phyloP scores from a whole-genome alignment of 331 rosid genomes.

The Malus hybrid region DNA sequence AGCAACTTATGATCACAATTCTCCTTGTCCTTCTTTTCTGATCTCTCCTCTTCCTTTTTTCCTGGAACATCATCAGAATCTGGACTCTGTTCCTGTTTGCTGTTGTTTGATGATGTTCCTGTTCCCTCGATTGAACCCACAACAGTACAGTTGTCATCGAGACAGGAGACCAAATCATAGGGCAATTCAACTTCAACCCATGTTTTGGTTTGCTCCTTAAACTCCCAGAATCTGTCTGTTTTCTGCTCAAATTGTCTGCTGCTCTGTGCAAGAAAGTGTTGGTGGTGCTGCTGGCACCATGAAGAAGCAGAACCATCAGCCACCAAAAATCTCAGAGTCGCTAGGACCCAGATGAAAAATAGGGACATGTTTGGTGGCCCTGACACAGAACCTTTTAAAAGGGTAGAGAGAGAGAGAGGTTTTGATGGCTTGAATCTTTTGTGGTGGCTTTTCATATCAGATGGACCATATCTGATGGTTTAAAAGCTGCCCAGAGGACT shows the following conservation, averaged over 20 bases:
- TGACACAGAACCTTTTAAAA: slow-evolving; percentile 4
- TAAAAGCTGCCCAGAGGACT: slow-evolving; percentile 6
- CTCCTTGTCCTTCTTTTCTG: slow-evolving; percentile 5
- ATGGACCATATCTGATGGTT: slow-evolving; percentile 25
- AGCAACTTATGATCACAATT: slow-evolving; percentile 1
- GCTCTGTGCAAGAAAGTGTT: slow-evolving; percentile 35
- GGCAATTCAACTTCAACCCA: slow-evolving; percentile 90
- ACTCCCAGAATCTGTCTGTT: slow-evolving; percentile 76
- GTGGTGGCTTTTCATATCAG: slow-evolving; percentile 11
- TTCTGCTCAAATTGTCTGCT: slow-evolving; percentile 55
- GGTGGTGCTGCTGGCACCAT: slow-evolving; percentile 38
- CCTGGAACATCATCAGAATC: slow-evolving; percentile 26
- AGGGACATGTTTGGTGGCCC: slow-evolving; percentile 46
- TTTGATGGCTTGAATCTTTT: slow-evolving; percentile 5
- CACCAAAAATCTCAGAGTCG: slow-evolving; percentile 22
- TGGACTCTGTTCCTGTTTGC: slow-evolving; percentile 14
- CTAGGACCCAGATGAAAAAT: slow-evolving; percentile 40
- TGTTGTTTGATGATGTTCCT: background rate
- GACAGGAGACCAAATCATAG: slow-evolving; percentile 55
- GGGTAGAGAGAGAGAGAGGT: background rate
- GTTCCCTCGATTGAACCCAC: slow-evolving; percentile 30
- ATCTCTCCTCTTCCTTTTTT: background rate
- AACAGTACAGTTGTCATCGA: slow-evolving; percentile 32
- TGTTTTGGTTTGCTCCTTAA: slow-evolving; percentile 50
- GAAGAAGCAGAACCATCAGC: slow-evolving; percentile 36